A percentile compares a stretch with the other conserved stretches of the same genome.
Evolutionary conservation across 257 asterid species (phyloP).

Genomic region (Penstemon barbatus): DNA sequence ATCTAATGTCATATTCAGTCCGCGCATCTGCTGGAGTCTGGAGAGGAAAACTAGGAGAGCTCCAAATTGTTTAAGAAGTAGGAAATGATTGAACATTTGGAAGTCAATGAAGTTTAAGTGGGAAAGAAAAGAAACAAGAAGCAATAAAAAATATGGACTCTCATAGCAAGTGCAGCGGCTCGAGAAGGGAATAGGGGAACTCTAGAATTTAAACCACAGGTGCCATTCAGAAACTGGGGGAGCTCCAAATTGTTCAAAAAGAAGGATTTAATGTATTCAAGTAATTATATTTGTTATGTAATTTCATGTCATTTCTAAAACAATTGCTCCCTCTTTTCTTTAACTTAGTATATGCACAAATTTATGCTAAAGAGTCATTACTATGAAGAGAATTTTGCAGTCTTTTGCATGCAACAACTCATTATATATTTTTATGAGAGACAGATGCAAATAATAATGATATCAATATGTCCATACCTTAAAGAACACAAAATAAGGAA

Average conservation of each 20-base stretch:
- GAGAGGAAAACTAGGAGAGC: neutral
- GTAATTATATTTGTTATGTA: neutral
- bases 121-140: no score
- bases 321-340: neutral
- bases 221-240: neutral
- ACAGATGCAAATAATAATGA: conserved; percentile 7
- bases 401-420: conserved; percentile 4
- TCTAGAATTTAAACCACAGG: neutral
- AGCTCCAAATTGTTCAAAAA: neutral
- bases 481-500: conserved; percentile 85
- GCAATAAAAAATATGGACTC: no score
- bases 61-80: no score
- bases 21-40: neutral
- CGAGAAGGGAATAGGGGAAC: neutral
- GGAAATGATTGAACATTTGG: no score
- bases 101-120: no score
- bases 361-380: conserved; percentile 2
- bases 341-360: neutral
- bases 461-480: conserved; percentile 49
- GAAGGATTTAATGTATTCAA: neutral
- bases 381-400: neutral
- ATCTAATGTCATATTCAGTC: neutral
- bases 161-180: neutral
- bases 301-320: conserved; percentile 3
- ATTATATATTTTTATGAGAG: neutral